Evolutionary conservation across 1,284 basidiomycete species (phyloP), one percentile per base, ranked within the genome.

Genomic region (Trichosporon faecale): DNA sequence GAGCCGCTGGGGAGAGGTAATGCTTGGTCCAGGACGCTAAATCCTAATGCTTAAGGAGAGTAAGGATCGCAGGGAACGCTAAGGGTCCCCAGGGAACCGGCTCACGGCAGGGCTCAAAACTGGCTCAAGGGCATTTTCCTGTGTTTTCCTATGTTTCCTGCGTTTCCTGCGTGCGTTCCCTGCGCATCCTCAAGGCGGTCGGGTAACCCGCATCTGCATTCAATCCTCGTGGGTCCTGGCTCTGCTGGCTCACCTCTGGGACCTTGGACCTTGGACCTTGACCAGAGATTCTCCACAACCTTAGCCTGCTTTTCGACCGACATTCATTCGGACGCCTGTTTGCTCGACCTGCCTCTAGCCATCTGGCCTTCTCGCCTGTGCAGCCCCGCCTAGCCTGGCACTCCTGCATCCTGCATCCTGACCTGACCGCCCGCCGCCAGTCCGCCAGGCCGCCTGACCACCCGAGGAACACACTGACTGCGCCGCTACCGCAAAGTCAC

Each of bases 171-270:
- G n/a, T 52, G 49, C 49, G 21, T 52, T 52, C 14, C 35, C 63
- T 40, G 63, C 63, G 33, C 35, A 31, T 64, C 37, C 63, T 64
- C 35, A 44, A 64, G 23, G 37, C 21, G 63, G 63, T 44, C 63
- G 63, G 35, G 37, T 64, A 40, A 40, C 63, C 37, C 63, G 63
- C 33, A 44, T 44, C 21, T 37, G 35, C 63, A 64, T 64, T 64
- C 63, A 64, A 64, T 37, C 63, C 63, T 44, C 33, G 63, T 64
- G 33, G 63, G 57, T 60, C 55, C 55, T 60, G 49, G 44, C 35
- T 37, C 35, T 37, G 27, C 55, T 60, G 49, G 44, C 35, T 37
- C 35, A 14, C 7, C 55, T 60, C 55, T 31, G 11, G 55, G 16
- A 21, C 55, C 55, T 60, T 60, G 55, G 55, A 23, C 49, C 49